Evolutionary conservation across 768 basidiomycete genomes (phyloP), one percentile per base, ranked within the genome.

Genomic region (Arthromyces matolae): DNA sequence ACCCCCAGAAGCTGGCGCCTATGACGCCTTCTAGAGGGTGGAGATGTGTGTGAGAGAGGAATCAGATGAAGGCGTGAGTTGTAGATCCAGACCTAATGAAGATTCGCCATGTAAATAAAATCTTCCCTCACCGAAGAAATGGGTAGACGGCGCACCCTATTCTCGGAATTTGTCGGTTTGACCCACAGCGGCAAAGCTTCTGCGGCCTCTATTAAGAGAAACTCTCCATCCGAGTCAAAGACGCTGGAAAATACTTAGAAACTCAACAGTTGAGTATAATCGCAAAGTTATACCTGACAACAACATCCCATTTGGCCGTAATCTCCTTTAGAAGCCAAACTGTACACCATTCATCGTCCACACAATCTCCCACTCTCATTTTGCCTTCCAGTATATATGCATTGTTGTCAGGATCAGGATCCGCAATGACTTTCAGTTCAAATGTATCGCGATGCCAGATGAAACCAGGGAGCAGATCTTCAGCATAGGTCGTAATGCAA

Each of bases 261-360:
- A 38, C 6, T 47, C 9, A 13, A 13, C 47, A 5, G n/a, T 28
- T 28, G 20, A 12, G 13, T n/a, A 48, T 27, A n/a, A 28, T 7
- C 20, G 25, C 12, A 13, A 28, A 28, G 32, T 62, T 77, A 49
- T 55, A 93, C 93, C 86, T 84, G 47, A 92, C 80, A 8, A 78
- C 81, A 29, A 93, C 65, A 54, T 93, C 86, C 86, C 87, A 94
- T 52, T 80, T 81, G 32, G 73, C 68, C 51, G 83, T 86, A 48
- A 95, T 73, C 65, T 90, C 79, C 57, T 75, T 78, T 49, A 98
- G 69, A 38, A 98, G 71, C 90, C 91, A 98, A 14, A 97, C 93
- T 12, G 80, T 76, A 62, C 84, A 86, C 96, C 96, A 99, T 67
- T 99, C 96, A 59, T 99, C 96, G 64, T 99, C 94, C n/a, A 98